Conservation (phyloP, 768 basidiomycete species). For the Leccinellum albellum region DNA sequence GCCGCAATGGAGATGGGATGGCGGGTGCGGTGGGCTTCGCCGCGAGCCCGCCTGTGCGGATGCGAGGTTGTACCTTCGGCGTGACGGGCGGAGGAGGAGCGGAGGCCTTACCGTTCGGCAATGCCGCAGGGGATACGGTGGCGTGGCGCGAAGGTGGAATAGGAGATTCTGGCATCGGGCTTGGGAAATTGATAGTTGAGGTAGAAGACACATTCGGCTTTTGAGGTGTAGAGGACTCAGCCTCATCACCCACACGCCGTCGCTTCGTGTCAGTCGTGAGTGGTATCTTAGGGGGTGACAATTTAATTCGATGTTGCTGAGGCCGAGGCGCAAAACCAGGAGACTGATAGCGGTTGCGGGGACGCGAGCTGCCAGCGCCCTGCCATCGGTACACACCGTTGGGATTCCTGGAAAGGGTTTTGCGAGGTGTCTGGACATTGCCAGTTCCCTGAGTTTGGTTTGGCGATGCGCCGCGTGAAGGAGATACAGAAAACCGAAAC, state of each 20-base stretch:
- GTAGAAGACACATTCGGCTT: constrained; percentile 26
- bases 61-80: constrained; percentile 30
- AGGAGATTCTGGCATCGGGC: constrained; percentile 31
- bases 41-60: constrained; percentile 39
- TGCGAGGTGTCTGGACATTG: constrained; percentile 38
- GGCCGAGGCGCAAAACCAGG: constrained; percentile 65
- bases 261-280: constrained; percentile 53
- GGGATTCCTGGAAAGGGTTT: constrained; percentile 63
- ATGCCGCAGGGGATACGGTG: constrained; percentile 23
- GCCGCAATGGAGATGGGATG: constrained; percentile 70
- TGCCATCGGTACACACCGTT: constrained; percentile 73
- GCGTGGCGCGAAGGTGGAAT: constrained; percentile 30
- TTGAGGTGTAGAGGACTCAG: constrained; percentile 35
- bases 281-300: constrained; percentile 38
- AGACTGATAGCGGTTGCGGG: constrained; percentile 67
- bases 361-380: constrained; percentile 71
- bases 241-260: constrained; percentile 53
- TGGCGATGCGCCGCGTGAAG: constrained; percentile 31
- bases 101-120: constrained; percentile 25
- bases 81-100: constrained; percentile 19
- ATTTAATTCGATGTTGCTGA: constrained; percentile 42
- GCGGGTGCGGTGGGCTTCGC: constrained; percentile 58
- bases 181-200: constrained; percentile 22
- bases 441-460: constrained; percentile 11
- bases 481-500: constrained; percentile 57